Base-by-base conservation (phyloP, 768 basidiomycete genomes). In the Termitomyces sp. region DNA sequence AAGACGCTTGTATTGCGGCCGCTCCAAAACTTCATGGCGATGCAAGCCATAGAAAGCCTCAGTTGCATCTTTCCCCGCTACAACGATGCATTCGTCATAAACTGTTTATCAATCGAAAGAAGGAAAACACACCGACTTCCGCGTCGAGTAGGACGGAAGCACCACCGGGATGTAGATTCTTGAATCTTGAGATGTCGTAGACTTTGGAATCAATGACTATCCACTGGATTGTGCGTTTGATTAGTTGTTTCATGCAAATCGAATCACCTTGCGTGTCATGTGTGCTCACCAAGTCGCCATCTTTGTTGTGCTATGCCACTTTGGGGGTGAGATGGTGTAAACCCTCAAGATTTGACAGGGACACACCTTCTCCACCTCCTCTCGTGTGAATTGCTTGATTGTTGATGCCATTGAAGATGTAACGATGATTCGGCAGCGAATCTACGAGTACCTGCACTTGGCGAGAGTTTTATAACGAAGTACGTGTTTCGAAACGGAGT, bases 151-250 rank as follows among this genome's bases (percentile, higher is more conserved):
- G 78, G 10, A 92, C 92, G 2, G 82, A 77, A 0, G 79, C 67
- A 25, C 93, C 92, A 55, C 93, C 94, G 34, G 52, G 52, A 53
- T 53, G 52, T 21, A 53, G 11, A 34, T 62, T 91, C 90, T 10
- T 77, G 75, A 98, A 95, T 63, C 78, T 83, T 19, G 86, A 82
- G 19, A 95, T 70, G 70, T 94, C 85, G 69, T 86, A 94, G 32
- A 93, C 92, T 65, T 86, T 89, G 28, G 84, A 77, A 67, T 96
- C 91, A 60, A 94, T 82, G 60, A 93, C 80, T 45, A 94, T 73
- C 91, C 91, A 94, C 85, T 90, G 56, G 3, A 39, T 5, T 30
- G 0, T 5, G 9, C 12, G 32, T 35, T 34, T n/a, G 10, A 35
- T 30, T 28, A 34, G 28, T 32, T 35, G 17, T 17, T 46, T 23